Conservation (phyloP, 331 rosid species). For the Malus hybrid region DNA sequence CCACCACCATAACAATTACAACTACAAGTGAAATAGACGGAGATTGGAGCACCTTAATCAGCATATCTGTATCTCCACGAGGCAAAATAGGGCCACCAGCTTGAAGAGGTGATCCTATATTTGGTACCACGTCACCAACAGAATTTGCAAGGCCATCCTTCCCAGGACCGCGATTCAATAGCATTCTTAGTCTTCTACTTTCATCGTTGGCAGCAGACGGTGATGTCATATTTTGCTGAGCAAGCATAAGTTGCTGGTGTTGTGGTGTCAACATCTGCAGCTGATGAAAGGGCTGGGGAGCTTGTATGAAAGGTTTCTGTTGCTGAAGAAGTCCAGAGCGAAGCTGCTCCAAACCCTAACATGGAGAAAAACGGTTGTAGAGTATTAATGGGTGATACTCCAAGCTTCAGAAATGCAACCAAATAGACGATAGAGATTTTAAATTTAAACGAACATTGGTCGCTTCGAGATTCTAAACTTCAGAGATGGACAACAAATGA, state of each 20-base stretch:
- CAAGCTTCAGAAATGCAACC: slow-evolving; percentile 19
- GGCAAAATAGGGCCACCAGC: slow-evolving; percentile 63
- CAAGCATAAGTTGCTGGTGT: slow-evolving; percentile 88
- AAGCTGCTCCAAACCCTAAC: slow-evolving; percentile 87
- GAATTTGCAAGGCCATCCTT: slow-evolving; percentile 79
- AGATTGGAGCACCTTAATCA: slow-evolving; percentile 58
- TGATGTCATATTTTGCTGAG: slow-evolving; percentile 84
- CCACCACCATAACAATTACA: neutral
- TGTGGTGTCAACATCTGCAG: slow-evolving; percentile 95
- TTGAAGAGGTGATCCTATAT: slow-evolving; percentile 89
- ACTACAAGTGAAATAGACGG: slow-evolving; percentile 10
- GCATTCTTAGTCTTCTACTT: slow-evolving; percentile 76
- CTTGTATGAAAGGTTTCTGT: slow-evolving; percentile 79
- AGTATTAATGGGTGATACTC: neutral
- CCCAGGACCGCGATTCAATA: slow-evolving; percentile 45
- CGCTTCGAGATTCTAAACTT: neutral
- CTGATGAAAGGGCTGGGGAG: slow-evolving; percentile 89
- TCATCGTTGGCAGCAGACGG: slow-evolving; percentile 75
- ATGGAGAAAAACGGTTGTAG: slow-evolving; percentile 8
- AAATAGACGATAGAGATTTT: neutral
- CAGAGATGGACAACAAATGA: neutral
- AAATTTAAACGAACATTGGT: neutral
- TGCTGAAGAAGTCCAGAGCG: slow-evolving; percentile 91
- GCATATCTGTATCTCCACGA: slow-evolving; percentile 77
- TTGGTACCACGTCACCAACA: slow-evolving; percentile 69